A percentile compares a stretch with the other conserved stretches of the same genome.
Conservation (phyloP, 164 flowering plant genomes). For the Vitis riparia region DNA sequence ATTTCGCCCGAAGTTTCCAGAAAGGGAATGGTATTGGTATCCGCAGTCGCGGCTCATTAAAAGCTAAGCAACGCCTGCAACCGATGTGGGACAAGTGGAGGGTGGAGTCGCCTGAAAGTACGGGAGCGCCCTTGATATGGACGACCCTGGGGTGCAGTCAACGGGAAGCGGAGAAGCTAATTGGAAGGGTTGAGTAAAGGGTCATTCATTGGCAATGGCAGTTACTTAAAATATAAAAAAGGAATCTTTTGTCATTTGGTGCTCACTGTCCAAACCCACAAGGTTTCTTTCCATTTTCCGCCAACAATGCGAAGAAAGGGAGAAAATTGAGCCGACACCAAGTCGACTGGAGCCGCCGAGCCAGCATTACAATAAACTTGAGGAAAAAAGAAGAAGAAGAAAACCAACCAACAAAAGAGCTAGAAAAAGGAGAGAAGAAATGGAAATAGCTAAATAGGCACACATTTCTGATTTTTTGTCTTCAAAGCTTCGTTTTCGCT, state of each 20-base stretch:
- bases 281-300: too few species aligned
- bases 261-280: not conserved
- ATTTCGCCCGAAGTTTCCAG: too few species aligned
- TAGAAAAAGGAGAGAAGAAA: conserved; percentile 7
- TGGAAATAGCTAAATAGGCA: conserved; percentile 22
- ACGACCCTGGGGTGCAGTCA: not conserved
- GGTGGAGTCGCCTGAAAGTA: not conserved
- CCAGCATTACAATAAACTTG: too few species aligned
- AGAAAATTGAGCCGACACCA: not conserved
- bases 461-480: not conserved
- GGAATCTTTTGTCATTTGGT: conserved; percentile 21
- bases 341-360: conserved; percentile 7
- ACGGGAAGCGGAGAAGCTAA: conserved; percentile 3
- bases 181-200: not conserved
- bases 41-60: too few species aligned
- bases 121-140: not conserved
- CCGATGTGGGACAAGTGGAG: too few species aligned
- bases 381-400: too few species aligned
- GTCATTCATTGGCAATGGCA: conserved; percentile 2
- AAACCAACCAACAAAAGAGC: conserved; percentile 3
- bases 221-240: conserved; percentile 15
- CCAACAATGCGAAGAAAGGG: not conserved
- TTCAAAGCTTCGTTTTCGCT: conserved; percentile 35
- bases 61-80: too few species aligned
- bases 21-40: too few species aligned